These are phyloP conservation scores for Heritiera littoralis DNA, from an alignment of 345 rosid species.

Conservation along the genomic window DNA sequence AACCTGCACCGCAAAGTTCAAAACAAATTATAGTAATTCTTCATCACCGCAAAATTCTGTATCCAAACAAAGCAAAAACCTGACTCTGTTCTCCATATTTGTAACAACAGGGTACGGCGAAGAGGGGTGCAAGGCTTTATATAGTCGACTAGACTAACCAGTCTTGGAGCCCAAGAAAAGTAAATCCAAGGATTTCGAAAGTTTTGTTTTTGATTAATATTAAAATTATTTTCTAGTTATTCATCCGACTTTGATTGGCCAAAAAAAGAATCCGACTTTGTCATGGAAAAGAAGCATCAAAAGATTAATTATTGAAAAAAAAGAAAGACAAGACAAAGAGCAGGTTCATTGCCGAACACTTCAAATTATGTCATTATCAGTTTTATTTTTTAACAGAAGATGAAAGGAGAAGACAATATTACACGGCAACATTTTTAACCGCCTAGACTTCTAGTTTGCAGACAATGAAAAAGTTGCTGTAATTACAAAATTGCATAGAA, in stretches of 20 bases:
- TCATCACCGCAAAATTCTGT: neutral
- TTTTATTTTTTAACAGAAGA: neutral
- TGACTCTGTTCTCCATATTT: neutral
- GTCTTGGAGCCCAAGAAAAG: conserved; percentile 13
- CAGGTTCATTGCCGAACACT: neutral
- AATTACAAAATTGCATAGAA: too few species aligned
- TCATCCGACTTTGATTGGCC: neutral
- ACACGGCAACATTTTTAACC: too few species aligned
- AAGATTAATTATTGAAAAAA: neutral
- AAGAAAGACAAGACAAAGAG: neutral
- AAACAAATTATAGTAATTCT: neutral
- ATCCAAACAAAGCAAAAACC: neutral
- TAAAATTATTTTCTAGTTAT: neutral
- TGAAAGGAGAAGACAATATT: too few species aligned
- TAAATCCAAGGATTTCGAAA: neutral
- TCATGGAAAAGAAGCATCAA: too few species aligned
- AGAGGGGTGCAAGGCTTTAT: neutral
- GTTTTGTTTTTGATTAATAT: neutral
- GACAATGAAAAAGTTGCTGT: neutral
- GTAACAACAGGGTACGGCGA: neutral
- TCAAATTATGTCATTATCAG: neutral
- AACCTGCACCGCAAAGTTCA: neutral
- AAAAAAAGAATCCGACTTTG: too few species aligned
- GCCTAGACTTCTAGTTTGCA: too few species aligned
- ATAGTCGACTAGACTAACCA: neutral